Evolutionary conservation across 495 filamentous ascomycete genomes (phyloP), one percentile per base, ranked within the genome.

Genomic region (Staphylotrichum longicolle): DNA sequence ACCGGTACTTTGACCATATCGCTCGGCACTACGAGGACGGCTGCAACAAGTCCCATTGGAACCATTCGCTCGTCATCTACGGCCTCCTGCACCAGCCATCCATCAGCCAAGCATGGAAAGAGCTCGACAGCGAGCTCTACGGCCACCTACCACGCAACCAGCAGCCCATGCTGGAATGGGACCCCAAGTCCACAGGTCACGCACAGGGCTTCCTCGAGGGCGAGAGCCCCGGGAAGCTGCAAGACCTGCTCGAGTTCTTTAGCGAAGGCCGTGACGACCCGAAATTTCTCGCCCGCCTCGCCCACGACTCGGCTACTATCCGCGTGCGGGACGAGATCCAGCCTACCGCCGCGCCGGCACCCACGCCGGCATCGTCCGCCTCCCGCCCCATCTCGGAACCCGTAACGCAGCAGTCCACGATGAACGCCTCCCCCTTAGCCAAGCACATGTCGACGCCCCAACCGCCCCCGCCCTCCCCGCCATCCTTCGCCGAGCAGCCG

Each of bases 1-100:
- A 81, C 60, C 76, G 78, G 39, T 78, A 80, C 63, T 77, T 80
- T 60, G 79, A 81, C 67, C 79, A 81, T 63, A 75, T 81, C 8
- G 77, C 79, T 49, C 68, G 68, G 8, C 79, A 81, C 65, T 81
- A 79, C 67, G 79, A 81, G 46, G 66, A 72, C 34, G 78, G 77
- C 33, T 74, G 70, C 68, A 78, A 74, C 63, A 80, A 79, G 64
- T 61, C 64, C 4, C 76, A 81, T 55, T 81, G 77, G 78, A 74
- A 75, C 62, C 78, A 81, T 61, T 78, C 75, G 2, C 74, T 77
- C 37, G 77, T 80, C 54, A 78, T 81, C 49, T 81, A 81, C 58
- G 78, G 77, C 3, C 68, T 81, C 42, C 73, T 81, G 11, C 79
- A 81, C 64, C 78, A 81, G 64, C 78, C 78, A 11, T 63, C 68